Conservation (phyloP, 306 rosid species). For the Begonia peltatifolia region DNA sequence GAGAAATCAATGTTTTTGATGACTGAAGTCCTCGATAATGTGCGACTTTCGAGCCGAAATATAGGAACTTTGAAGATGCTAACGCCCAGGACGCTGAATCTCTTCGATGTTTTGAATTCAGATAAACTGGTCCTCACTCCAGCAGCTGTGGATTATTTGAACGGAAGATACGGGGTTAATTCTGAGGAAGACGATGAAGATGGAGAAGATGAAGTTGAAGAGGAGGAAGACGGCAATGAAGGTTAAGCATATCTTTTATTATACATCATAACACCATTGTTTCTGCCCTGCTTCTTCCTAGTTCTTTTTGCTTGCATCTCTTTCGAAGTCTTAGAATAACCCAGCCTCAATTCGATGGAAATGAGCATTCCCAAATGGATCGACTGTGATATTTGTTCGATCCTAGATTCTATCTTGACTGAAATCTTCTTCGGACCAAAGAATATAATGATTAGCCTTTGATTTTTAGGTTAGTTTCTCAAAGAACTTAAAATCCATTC, state of each 20-base stretch:
- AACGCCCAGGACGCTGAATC: constrained; percentile 82
- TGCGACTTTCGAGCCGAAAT: constrained; percentile 64
- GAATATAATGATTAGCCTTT: too few species aligned
- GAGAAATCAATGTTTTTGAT: constrained; percentile 59
- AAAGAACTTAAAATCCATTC: background rate
- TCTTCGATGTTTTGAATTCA: constrained; percentile 74
- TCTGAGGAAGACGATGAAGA: constrained; percentile 23
- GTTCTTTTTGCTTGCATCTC: background rate
- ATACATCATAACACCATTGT: background rate
- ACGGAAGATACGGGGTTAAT: constrained; percentile 53
- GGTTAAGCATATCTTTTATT: constrained; percentile 3
- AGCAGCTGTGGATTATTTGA: constrained; percentile 62
- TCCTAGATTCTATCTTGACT: background rate
- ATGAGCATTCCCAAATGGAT: background rate
- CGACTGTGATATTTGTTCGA: background rate
- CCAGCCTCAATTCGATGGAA: background rate
- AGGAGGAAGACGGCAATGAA: constrained; percentile 19
- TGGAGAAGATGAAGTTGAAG: constrained; percentile 24
- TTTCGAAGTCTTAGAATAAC: background rate
- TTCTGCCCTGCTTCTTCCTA: constrained; percentile 2
- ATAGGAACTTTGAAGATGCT: constrained; percentile 65
- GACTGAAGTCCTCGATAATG: constrained; percentile 51
- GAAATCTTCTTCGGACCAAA: background rate
- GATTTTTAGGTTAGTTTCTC: too few species aligned
- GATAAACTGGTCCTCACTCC: constrained; percentile 73